Evolutionary conservation across 805 yeast species (phyloP).

Genomic region (Starmerella apis): DNA sequence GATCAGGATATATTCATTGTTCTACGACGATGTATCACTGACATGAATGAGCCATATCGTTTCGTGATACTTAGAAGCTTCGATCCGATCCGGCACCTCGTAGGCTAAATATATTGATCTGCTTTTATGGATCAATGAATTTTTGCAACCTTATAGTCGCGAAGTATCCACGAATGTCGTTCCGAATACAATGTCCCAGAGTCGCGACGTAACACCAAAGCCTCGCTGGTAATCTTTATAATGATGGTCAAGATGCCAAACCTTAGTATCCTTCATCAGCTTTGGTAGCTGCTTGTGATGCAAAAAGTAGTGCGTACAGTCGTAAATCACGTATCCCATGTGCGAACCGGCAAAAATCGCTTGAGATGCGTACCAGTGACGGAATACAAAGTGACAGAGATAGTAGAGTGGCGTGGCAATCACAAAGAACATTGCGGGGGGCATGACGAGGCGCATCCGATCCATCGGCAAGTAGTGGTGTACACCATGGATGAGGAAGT

Average conservation of each 20-base stretch:
- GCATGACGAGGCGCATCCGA: constrained; percentile 82
- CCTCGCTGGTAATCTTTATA: constrained; percentile 95
- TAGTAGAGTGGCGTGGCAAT: constrained; percentile 73
- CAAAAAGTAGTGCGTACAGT: constrained; percentile 83
- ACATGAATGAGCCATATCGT: no score
- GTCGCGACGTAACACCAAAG: constrained; percentile 86
- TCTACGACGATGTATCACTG: no score
- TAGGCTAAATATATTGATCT: no score
- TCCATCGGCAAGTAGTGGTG: constrained; percentile 99
- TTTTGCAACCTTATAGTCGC: not conserved
- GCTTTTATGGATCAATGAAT: no score
- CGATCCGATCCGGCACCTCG: no score
- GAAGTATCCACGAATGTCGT: constrained; percentile 45
- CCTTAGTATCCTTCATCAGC: constrained; percentile 67
- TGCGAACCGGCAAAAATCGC: constrained; percentile 93
- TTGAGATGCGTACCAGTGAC: constrained; percentile 73
- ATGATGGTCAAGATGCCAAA: constrained; percentile 92
- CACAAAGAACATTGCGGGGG: constrained; percentile 71
- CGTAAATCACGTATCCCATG: constrained; percentile 86
- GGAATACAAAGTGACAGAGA: constrained; percentile 58
- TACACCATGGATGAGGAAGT: constrained; percentile 86
- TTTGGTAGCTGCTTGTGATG: constrained; percentile 81
- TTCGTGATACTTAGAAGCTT: no score
- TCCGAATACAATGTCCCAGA: constrained; percentile 89
- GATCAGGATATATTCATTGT: no score